These are phyloP conservation scores for Fraxinus sp. DNA, from an alignment of 305 asterid species.

Conservation along the genomic window DNA sequence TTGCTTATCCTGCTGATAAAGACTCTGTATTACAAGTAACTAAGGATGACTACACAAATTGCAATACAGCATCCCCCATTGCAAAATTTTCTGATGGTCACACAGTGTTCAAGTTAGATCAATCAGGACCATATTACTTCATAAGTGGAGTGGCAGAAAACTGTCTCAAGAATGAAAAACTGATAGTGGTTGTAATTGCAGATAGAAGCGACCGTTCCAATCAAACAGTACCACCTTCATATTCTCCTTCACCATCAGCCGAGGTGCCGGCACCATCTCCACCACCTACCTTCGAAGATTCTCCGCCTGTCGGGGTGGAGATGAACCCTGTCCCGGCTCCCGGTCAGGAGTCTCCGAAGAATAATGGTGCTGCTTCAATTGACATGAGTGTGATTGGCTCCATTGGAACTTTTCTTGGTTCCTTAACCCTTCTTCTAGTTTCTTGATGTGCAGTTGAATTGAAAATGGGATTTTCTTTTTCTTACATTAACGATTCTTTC, in stretches of 20 bases:
- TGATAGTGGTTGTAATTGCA: constrained; percentile 76
- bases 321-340: constrained; percentile 55
- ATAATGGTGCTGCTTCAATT: constrained; percentile 39
- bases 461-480: neutral
- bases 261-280: constrained; percentile 48
- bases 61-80: constrained; percentile 57
- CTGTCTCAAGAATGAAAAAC: constrained; percentile 73
- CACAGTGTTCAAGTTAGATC: constrained; percentile 45
- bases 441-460: constrained; percentile 33
- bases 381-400: constrained; percentile 34
- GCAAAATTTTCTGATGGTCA: constrained; percentile 62
- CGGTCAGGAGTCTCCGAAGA: constrained; percentile 42
- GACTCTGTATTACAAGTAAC: constrained; percentile 76
- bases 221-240: constrained; percentile 18
- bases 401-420: constrained; percentile 44
- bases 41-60: constrained; percentile 56
- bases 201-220: constrained; percentile 47
- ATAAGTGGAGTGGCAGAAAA: constrained; percentile 69
- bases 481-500: neutral
- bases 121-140: constrained; percentile 80
- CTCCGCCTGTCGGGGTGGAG: constrained; percentile 42
- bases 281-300: constrained; percentile 24
- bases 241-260: constrained; percentile 41
- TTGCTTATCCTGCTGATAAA: constrained; percentile 47
- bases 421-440: constrained; percentile 33